Percentiles rank a stretch among this genome's conserved stretches.
These are phyloP conservation scores for Candida ipomoeae DNA, from an alignment of 805 yeast genomes.

Conservation along the genomic window DNA sequence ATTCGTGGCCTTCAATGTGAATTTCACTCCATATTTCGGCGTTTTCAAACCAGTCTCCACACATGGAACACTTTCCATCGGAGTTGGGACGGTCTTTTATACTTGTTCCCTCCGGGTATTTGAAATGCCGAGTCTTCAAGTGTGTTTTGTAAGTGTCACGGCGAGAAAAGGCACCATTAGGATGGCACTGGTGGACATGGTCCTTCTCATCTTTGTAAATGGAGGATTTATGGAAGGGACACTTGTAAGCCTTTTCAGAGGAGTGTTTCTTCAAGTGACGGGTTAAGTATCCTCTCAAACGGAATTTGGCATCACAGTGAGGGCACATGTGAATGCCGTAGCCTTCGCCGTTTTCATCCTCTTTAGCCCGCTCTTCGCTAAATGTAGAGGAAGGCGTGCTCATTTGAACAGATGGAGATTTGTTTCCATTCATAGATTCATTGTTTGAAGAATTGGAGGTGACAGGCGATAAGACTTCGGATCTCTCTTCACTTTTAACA, in stretches of 20 bases:
- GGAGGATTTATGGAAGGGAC: constrained; percentile 46
- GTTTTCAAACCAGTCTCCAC: constrained; percentile 46
- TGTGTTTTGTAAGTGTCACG: constrained; percentile 59
- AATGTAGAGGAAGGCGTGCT: constrained; percentile 28
- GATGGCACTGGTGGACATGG: constrained; percentile 47
- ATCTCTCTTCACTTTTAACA: constrained; percentile 3
- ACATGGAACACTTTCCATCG: constrained; percentile 52
- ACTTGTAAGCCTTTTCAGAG: constrained; percentile 46
- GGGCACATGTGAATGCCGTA: constrained; percentile 38
- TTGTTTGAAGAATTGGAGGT: constrained; percentile 33
- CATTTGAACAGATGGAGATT: constrained; percentile 25
- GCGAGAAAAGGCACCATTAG: constrained; percentile 56
- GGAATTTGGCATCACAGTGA: constrained; percentile 46
- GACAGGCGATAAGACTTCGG: constrained; percentile 31
- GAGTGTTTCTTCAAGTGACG: constrained; percentile 54
- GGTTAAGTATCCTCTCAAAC: constrained; percentile 51
- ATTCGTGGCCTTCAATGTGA: constrained; percentile 49
- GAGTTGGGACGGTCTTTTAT: constrained; percentile 40
- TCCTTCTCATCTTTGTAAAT: constrained; percentile 37
- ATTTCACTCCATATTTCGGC: constrained; percentile 50
- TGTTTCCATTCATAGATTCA: constrained; percentile 26
- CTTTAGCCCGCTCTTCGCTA: constrained; percentile 18
- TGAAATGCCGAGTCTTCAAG: constrained; percentile 52
- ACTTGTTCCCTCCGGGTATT: constrained; percentile 53
- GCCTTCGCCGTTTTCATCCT: constrained; percentile 11